phyloP scores from a whole-genome alignment of 176 grass and related monocot species.

The Musa itinerans region DNA sequence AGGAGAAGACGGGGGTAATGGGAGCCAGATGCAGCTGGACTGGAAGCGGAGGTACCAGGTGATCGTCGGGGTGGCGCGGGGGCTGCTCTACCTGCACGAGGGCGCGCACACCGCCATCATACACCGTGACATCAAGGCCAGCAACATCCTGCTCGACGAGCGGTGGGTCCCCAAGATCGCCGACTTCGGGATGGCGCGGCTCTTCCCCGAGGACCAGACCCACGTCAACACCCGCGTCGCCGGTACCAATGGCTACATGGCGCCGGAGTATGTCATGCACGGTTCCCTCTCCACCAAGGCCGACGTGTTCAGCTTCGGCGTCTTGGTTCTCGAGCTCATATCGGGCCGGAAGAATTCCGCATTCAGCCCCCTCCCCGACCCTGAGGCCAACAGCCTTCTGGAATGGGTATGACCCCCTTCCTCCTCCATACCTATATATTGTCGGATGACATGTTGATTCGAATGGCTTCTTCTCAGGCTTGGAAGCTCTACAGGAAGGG shows the following conservation, averaged over 20 bases:
- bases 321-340: slow-evolving; percentile 70
- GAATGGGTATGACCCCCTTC: slow-evolving; percentile 44
- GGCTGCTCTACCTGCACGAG: slow-evolving; percentile 90
- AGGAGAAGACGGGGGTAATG: not conserved
- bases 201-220: slow-evolving; percentile 62
- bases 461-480: slow-evolving; percentile 27
- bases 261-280: slow-evolving; percentile 91
- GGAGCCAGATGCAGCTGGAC: slow-evolving; percentile 33
- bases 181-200: slow-evolving; percentile 85
- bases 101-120: slow-evolving; percentile 92
- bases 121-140: slow-evolving; percentile 95
- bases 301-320: slow-evolving; percentile 95
- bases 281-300: slow-evolving; percentile 73
- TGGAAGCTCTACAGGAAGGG: slow-evolving; percentile 72
- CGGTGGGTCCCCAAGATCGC: slow-evolving; percentile 85
- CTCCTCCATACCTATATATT: too few species aligned
- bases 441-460: too few species aligned
- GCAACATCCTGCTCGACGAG: slow-evolving; percentile 85
- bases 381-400: slow-evolving; percentile 55
- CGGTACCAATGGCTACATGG: slow-evolving; percentile 94
- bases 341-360: slow-evolving; percentile 58
- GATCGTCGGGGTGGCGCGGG: slow-evolving; percentile 70
- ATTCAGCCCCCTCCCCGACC: slow-evolving; percentile 32
- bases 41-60: slow-evolving; percentile 69
- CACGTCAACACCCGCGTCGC: slow-evolving; percentile 77